Conservation (phyloP, 331 rosid species). For the Phaseolus coccineus region DNA sequence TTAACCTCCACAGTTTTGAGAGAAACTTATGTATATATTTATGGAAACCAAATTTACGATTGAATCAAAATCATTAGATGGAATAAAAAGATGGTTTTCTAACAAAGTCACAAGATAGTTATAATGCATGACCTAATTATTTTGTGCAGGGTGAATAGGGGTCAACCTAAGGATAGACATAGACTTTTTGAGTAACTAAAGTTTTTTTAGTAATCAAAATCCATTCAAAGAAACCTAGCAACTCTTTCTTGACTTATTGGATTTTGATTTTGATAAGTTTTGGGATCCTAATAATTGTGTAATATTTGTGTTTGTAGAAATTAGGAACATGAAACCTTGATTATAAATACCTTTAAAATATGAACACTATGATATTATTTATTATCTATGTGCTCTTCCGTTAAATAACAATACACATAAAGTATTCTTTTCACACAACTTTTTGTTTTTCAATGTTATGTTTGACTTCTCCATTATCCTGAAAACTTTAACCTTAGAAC, state of each 20-base stretch:
- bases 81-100: background rate
- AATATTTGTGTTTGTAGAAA: background rate
- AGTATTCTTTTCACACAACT: background rate
- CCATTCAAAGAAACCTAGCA: background rate
- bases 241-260: background rate
- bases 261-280: background rate
- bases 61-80: background rate
- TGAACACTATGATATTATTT: background rate
- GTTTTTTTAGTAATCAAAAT: background rate
- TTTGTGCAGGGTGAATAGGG: background rate
- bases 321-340: background rate
- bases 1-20: no score
- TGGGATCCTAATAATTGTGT: background rate
- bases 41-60: background rate
- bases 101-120: background rate
- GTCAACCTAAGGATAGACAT: conserved; percentile 13
- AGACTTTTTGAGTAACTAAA: background rate
- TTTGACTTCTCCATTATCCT: background rate
- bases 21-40: no score
- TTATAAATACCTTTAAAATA: background rate
- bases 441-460: background rate
- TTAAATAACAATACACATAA: background rate
- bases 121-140: background rate
- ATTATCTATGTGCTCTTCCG: background rate
- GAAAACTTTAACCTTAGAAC: background rate